These are phyloP conservation scores for Suillus lakei DNA, from an alignment of 768 basidiomycete species.

Conservation along the genomic window DNA sequence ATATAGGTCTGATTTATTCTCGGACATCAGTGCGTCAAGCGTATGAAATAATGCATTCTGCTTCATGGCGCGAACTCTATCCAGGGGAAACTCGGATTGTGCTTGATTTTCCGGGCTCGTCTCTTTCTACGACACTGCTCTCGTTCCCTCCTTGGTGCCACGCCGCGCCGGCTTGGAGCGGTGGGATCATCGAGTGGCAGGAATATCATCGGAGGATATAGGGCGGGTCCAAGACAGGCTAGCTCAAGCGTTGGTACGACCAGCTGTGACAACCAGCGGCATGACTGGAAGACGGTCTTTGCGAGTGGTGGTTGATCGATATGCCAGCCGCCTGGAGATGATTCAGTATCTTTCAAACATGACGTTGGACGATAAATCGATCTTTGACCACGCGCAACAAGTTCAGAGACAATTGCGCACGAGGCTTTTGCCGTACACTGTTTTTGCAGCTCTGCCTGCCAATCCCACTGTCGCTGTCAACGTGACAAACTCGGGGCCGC, in stretches of 20 bases:
- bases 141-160: slow-evolving; percentile 22
- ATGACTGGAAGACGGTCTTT: slow-evolving; percentile 48
- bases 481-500: slow-evolving; percentile 13
- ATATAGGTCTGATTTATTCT: background rate
- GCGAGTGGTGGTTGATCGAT: slow-evolving; percentile 45
- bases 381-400: slow-evolving; percentile 9
- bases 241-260: slow-evolving; percentile 8
- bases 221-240: slow-evolving; percentile 13
- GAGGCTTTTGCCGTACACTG: slow-evolving; percentile 17
- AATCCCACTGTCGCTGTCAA: background rate
- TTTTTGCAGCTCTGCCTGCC: slow-evolving; percentile 4
- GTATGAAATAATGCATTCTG: slow-evolving; percentile 21
- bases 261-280: slow-evolving; percentile 26
- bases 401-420: slow-evolving; percentile 23
- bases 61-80: slow-evolving; percentile 25
- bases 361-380: slow-evolving; percentile 13
- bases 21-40: background rate
- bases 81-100: slow-evolving; percentile 32
- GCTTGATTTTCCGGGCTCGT: slow-evolving; percentile 24
- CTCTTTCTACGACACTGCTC: slow-evolving; percentile 33
- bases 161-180: slow-evolving; percentile 21
- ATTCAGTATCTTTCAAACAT: slow-evolving; percentile 41
- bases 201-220: slow-evolving; percentile 19
- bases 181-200: slow-evolving; percentile 24
- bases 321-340: slow-evolving; percentile 45